Conservation (phyloP, 495 filamentous ascomycete species). For the Halenospora varia region DNA sequence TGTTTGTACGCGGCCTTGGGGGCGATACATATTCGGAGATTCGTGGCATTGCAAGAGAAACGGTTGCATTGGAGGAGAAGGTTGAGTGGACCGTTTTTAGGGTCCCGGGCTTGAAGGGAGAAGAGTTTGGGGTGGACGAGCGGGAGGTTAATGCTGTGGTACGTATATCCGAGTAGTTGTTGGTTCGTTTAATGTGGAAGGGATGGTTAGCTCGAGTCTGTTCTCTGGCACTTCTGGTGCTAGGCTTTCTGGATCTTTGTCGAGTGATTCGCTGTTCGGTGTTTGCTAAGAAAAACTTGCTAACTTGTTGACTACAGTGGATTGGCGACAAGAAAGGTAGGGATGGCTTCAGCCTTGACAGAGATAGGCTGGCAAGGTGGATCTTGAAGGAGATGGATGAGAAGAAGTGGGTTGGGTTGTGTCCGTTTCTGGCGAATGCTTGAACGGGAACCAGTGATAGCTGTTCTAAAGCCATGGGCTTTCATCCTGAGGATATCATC, state of each 20-base stretch:
- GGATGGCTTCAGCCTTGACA: constrained; percentile 15
- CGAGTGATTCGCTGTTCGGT: too few species aligned
- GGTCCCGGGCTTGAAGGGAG: constrained; percentile 12
- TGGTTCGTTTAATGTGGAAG: too few species aligned
- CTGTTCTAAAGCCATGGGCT: too few species aligned
- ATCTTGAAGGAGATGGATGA: constrained; percentile 10
- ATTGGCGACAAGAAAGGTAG: constrained; percentile 15
- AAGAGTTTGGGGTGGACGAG: constrained; percentile 5
- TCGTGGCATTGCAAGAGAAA: constrained; percentile 15
- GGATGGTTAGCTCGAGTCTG: too few species aligned
- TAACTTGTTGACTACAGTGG: too few species aligned
- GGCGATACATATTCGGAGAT: constrained; percentile 14
- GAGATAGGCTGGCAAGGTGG: constrained; percentile 12
- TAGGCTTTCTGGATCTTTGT: too few species aligned
- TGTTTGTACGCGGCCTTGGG: constrained; percentile 7
- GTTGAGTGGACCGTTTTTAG: constrained; percentile 20
- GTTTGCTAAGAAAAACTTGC: too few species aligned
- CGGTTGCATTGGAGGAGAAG: constrained; percentile 13
- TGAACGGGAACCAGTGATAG: too few species aligned
- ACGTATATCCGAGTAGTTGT: too few species aligned
- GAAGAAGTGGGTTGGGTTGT: constrained; percentile 7
- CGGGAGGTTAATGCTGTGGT: constrained; percentile 11
- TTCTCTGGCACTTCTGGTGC: too few species aligned
- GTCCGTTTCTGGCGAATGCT: constrained; percentile 7
- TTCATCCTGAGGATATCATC: too few species aligned